Percentiles rank a stretch among this genome's conserved stretches.
Evolutionary conservation across 2,329 filamentous ascomycete genomes (phyloP).

Genomic region (Fusarium hostae): DNA sequence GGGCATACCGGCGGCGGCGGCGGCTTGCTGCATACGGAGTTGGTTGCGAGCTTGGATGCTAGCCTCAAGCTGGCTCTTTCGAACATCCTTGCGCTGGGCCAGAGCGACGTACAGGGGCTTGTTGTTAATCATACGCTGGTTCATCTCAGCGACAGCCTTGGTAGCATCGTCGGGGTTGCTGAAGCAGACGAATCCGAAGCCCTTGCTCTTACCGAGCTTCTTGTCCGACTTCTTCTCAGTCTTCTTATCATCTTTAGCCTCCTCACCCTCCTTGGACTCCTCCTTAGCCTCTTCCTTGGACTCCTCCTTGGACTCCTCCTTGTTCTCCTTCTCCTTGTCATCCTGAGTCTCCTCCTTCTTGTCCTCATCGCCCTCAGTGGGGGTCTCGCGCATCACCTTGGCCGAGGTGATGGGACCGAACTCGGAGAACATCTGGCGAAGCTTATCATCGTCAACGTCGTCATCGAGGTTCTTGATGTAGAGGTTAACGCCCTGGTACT

Average conservation of each 20-base stretch:
- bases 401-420: conserved; percentile 97
- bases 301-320: conserved; percentile 44
- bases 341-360: conserved; percentile 64
- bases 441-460: conserved; percentile 97
- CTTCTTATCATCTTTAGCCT: conserved; percentile 66
- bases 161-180: conserved; percentile 99
- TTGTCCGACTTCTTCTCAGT: conserved; percentile 67
- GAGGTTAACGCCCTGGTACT: conserved; percentile 99
- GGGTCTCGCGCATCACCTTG: conserved; percentile 96
- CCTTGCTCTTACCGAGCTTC: conserved; percentile 97
- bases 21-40: conserved; percentile 96
- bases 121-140: conserved; percentile 97
- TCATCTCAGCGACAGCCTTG: conserved; percentile 99
- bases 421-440: conserved; percentile 90
- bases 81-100: conserved; percentile 99
- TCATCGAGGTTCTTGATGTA: conserved; percentile 99
- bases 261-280: conserved; percentile 60
- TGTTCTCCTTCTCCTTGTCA: conserved; percentile 60
- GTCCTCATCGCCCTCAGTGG: conserved; percentile 64
- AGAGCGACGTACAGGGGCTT: conserved; percentile 98
- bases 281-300: conserved; percentile 62
- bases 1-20: conserved; percentile 88
- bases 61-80: conserved; percentile 98
- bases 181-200: conserved; percentile 99
- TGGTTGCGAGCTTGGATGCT: conserved; percentile 99